Percentiles rank a stretch among this genome's conserved stretches.
Evolutionary conservation across 2,329 filamentous ascomycete species (phyloP).

Genomic region (Pseudofabraea citricarpa): DNA sequence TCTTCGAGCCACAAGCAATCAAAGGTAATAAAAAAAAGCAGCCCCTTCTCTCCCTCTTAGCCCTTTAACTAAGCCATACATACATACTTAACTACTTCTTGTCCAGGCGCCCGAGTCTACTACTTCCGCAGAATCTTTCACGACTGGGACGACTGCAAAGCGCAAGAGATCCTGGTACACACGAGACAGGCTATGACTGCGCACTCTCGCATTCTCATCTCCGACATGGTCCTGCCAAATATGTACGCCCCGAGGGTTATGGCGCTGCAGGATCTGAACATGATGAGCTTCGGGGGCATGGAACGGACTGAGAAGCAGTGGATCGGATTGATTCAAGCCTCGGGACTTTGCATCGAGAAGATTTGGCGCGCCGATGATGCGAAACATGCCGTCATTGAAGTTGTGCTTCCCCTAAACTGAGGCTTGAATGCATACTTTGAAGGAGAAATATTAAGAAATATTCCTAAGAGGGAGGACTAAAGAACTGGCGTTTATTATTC

Average conservation of each 20-base stretch:
- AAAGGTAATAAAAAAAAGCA: conserved; percentile 9
- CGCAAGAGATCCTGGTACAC: conserved; percentile 27
- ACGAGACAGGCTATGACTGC: conserved; percentile 26
- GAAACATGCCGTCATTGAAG: neutral
- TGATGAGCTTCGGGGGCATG: conserved; percentile 10
- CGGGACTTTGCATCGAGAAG: conserved; percentile 1
- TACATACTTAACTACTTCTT: neutral
- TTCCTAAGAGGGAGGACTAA: too few species aligned
- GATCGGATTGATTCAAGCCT: conserved; percentile 5
- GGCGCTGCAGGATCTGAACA: conserved; percentile 9
- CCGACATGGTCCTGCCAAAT: conserved; percentile 22
- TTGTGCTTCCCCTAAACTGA: too few species aligned
- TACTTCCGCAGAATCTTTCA: conserved; percentile 34
- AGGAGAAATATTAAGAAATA: too few species aligned
- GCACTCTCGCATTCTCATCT: conserved; percentile 22
- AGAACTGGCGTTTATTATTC: too few species aligned
- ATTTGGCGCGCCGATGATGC: neutral
- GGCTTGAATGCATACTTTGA: too few species aligned
- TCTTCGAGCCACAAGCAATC: conserved; percentile 30
- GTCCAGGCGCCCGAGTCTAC: conserved; percentile 27
- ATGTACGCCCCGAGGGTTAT: conserved; percentile 2
- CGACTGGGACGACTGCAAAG: conserved; percentile 33
- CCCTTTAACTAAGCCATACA: too few species aligned
- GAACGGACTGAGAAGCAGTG: conserved; percentile 10
- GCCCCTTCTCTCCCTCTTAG: too few species aligned